Conservation (phyloP, 2,329 filamentous ascomycete species). For the Pseudohalonectria lignicola region DNA sequence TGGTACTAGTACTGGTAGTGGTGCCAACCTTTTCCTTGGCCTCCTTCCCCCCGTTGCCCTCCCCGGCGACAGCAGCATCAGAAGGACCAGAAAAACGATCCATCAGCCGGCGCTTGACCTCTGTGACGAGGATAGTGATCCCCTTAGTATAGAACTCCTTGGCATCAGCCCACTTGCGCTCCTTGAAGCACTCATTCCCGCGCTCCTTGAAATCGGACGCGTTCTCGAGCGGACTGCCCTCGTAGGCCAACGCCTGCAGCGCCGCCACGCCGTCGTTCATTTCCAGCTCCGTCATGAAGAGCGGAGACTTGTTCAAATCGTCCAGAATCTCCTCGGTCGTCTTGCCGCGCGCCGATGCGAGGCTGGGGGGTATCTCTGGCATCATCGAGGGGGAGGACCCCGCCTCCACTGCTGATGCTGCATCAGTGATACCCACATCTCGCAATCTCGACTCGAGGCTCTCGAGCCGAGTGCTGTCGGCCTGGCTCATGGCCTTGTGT, state of each 20-base stretch:
- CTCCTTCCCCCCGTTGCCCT: no score
- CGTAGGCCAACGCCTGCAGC: constrained; percentile 80
- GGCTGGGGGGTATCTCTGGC: constrained; percentile 35
- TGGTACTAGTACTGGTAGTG: no score
- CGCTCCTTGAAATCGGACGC: constrained; percentile 78
- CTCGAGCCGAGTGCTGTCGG: no score
- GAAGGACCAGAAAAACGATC: no score
- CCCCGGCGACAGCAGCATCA: no score
- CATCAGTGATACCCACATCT: no score
- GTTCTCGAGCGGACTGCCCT: constrained; percentile 79
- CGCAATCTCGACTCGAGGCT: no score
- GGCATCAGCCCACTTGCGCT: constrained; percentile 67
- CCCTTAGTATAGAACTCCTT: constrained; percentile 88
- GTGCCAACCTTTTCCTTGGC: no score
- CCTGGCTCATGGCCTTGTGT: no score
- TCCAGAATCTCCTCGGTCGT: constrained; percentile 44
- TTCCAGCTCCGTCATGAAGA: constrained; percentile 93
- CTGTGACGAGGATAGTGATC: constrained; percentile 57
- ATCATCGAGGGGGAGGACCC: not conserved
- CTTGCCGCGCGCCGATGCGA: constrained; percentile 28
- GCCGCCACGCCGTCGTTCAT: constrained; percentile 81
- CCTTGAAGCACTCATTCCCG: constrained; percentile 78
- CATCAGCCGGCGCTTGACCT: constrained; percentile 42
- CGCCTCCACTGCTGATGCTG: no score
- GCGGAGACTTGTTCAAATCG: constrained; percentile 53